Percentiles rank a stretch among this genome's conserved stretches.
Evolutionary conservation across 768 basidiomycete species (phyloP).

Genomic region (Leccinellum luteum): DNA sequence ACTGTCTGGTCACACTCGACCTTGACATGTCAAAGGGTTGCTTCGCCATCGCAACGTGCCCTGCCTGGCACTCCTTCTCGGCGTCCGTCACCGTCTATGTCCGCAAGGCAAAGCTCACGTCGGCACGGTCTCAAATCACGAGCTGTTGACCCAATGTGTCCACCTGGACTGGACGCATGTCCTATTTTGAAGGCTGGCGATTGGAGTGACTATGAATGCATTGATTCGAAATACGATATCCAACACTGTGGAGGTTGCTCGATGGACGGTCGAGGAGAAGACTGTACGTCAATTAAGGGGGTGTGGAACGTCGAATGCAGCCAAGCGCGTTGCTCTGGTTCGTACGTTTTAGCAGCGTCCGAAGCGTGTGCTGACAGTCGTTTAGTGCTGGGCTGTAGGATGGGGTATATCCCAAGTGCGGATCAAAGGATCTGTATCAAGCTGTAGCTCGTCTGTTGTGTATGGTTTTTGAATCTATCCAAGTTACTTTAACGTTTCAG

Average conservation of each 20-base stretch:
- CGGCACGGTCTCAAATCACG: slow-evolving; percentile 38
- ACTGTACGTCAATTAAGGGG: slow-evolving; percentile 66
- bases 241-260: slow-evolving; percentile 77
- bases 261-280: slow-evolving; percentile 57
- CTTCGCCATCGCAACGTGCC: slow-evolving; percentile 23
- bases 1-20: slow-evolving; percentile 46
- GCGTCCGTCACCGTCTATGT: slow-evolving; percentile 38
- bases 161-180: slow-evolving; percentile 53
- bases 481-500: background rate
- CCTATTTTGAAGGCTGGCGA: slow-evolving; percentile 43
- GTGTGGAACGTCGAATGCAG: slow-evolving; percentile 74
- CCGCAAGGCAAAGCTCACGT: slow-evolving; percentile 17
- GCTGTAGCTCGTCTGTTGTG: slow-evolving; percentile 3
- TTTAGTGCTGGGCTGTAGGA: slow-evolving; percentile 11
- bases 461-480: background rate
- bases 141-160: slow-evolving; percentile 38
- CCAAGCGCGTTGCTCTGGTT: slow-evolving; percentile 50
- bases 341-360: slow-evolving; percentile 15
- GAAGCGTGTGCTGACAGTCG: background rate
- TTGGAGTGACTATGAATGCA: slow-evolving; percentile 53
- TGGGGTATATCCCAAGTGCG: slow-evolving; percentile 14
- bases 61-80: slow-evolving; percentile 17
- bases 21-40: slow-evolving; percentile 40
- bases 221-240: slow-evolving; percentile 62
- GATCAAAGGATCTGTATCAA: slow-evolving; percentile 14